phyloP scores from a whole-genome alignment of 495 filamentous ascomycete species.

The Sporormia fimetaria region DNA sequence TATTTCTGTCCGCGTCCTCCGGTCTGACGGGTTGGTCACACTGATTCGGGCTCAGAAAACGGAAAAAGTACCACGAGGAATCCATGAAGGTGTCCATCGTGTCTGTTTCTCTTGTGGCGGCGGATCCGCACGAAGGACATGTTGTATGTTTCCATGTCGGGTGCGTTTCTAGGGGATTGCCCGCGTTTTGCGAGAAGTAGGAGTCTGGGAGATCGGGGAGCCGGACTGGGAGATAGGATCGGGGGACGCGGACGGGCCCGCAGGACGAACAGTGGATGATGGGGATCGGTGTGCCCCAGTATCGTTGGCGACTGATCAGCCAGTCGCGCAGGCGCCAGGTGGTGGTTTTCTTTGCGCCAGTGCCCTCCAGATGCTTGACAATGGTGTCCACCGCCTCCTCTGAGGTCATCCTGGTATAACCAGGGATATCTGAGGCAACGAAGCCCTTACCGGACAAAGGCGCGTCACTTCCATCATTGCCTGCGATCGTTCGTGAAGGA shows the following conservation, averaged over 20 bases:
- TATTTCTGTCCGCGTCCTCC: slow-evolving; percentile 38
- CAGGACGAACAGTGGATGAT: slow-evolving; percentile 73
- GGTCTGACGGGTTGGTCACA: slow-evolving; percentile 47
- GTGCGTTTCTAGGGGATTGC: slow-evolving; percentile 63
- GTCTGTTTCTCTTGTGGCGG: slow-evolving; percentile 74
- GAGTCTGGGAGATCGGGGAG: slow-evolving; percentile 59
- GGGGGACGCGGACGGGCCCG: slow-evolving; percentile 68
- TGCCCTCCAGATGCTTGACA: slow-evolving; percentile 41
- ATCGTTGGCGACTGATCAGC: slow-evolving; percentile 78
- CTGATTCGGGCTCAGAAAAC: slow-evolving; percentile 63
- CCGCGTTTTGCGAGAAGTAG: slow-evolving; percentile 56
- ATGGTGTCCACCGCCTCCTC: slow-evolving; percentile 51
- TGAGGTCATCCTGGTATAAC: slow-evolving; percentile 46
- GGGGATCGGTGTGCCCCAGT: slow-evolving; percentile 85
- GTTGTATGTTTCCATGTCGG: slow-evolving; percentile 62
- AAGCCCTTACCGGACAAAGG: slow-evolving; percentile 40
- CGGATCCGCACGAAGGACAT: slow-evolving; percentile 60
- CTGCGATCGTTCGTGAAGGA: not conserved
- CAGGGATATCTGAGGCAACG: slow-evolving; percentile 36
- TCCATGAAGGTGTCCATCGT: slow-evolving; percentile 96
- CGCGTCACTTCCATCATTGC: slow-evolving; percentile 29
- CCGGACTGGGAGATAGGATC: slow-evolving; percentile 61
- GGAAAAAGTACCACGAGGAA: slow-evolving; percentile 84
- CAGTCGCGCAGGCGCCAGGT: slow-evolving; percentile 76
- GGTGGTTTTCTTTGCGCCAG: slow-evolving; percentile 47